A percentile compares a stretch with the other conserved stretches of the same genome.
Conservation (phyloP, 2,329 filamentous ascomycete genomes). For the Trichocomaceae sp. region DNA sequence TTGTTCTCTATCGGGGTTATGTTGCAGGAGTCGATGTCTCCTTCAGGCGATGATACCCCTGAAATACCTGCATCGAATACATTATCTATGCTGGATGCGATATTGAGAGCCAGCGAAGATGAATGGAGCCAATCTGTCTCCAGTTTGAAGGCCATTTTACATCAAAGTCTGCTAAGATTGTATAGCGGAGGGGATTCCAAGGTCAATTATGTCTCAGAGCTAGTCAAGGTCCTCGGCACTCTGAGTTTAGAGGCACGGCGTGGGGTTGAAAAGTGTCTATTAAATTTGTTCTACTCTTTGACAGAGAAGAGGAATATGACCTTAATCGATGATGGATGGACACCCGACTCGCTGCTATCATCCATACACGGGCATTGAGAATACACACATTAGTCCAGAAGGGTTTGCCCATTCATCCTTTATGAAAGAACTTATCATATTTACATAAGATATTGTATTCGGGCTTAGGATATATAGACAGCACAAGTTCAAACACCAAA, state of each 20-base stretch:
- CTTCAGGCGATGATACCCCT: neutral
- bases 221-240: constrained; percentile 5
- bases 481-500: neutral
- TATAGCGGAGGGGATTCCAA: neutral
- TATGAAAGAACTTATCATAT: too few relatives aligned
- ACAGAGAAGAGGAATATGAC: neutral
- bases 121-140: neutral
- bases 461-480: neutral
- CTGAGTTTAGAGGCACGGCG: constrained; percentile 9
- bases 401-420: too few relatives aligned
- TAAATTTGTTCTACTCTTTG: constrained; percentile 11
- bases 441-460: too few relatives aligned
- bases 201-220: constrained; percentile 12
- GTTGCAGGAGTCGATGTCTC: constrained; percentile 9
- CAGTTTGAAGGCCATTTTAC: neutral
- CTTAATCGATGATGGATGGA: constrained; percentile 1
- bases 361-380: constrained; percentile 10
- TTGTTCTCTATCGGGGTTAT: constrained; percentile 10
- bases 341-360: constrained; percentile 12
- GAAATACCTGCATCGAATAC: neutral
- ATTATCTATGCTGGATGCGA: constrained; percentile 5
- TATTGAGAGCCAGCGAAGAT: neutral
- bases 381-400: too few relatives aligned
- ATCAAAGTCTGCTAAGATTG: neutral
- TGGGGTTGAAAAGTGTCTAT: constrained; percentile 10